These are phyloP conservation scores for Pontederia paniculata DNA, from an alignment of 176 grass and related monocot species.

Conservation along the genomic window DNA sequence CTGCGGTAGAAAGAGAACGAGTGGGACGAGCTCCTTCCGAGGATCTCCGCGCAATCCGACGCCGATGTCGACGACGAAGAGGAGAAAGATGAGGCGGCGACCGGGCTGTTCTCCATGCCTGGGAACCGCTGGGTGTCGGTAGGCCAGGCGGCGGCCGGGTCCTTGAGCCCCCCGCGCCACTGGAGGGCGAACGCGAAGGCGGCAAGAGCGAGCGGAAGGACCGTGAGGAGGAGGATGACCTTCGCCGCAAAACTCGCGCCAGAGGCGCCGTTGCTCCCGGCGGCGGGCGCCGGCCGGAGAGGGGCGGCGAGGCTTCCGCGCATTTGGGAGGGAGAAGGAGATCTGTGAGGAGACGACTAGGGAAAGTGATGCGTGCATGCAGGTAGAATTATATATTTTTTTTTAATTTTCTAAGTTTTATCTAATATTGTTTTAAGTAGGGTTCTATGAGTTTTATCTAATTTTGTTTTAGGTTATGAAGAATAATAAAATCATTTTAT, in stretches of 20 bases:
- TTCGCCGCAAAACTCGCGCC: constrained; percentile 47
- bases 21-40: constrained; percentile 53
- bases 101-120: constrained; percentile 76
- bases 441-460: too few species aligned
- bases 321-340: too few species aligned
- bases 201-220: constrained; percentile 78
- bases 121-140: constrained; percentile 73
- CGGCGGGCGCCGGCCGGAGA: constrained; percentile 23
- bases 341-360: too few species aligned
- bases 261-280: background rate
- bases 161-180: constrained; percentile 85
- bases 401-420: too few species aligned
- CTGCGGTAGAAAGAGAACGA: constrained; percentile 77
- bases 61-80: constrained; percentile 38
- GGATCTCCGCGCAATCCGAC: constrained; percentile 87
- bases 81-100: constrained; percentile 41
- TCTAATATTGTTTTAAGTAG: too few species aligned
- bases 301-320: constrained; percentile 26
- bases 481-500: too few species aligned
- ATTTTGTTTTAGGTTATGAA: too few species aligned
- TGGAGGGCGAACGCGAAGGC: constrained; percentile 90
- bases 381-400: too few species aligned
- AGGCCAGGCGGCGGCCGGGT: constrained; percentile 68
- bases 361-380: too few species aligned
- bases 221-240: constrained; percentile 74